Percentiles rank a stretch among this genome's conserved stretches.
phyloP scores from a whole-genome alignment of 169 alveolate genomes.

The Cryptosporidium bovis region DNA sequence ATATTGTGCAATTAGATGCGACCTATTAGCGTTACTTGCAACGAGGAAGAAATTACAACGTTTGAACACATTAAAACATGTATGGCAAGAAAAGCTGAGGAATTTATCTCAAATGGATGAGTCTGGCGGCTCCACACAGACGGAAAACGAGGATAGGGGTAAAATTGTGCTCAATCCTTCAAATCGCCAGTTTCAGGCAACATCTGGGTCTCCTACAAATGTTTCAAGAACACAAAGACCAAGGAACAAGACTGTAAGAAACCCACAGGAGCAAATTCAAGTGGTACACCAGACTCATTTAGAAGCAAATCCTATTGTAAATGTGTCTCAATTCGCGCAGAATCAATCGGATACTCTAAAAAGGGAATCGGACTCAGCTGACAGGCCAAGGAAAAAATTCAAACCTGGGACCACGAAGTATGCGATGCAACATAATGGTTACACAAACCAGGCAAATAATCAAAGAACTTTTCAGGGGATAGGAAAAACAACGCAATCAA shows the following conservation, averaged over 20 bases:
- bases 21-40: conserved; percentile 40
- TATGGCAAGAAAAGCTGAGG: conserved; percentile 69
- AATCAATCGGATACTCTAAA: not conserved
- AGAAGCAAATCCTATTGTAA: not conserved
- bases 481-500: too few relatives aligned
- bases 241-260: conserved; percentile 42
- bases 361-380: conserved; percentile 32
- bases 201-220: conserved; percentile 27
- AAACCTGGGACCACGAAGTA: conserved; percentile 25
- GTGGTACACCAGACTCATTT: not conserved
- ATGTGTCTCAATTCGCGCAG: conserved; percentile 3
- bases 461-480: not conserved
- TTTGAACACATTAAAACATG: conserved; percentile 54
- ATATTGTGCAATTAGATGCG: conserved; percentile 58
- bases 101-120: conserved; percentile 48
- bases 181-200: conserved; percentile 11
- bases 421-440: conserved; percentile 45
- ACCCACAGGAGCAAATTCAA: conserved; percentile 14
- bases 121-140: not conserved
- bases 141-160: conserved; percentile 31
- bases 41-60: conserved; percentile 61
- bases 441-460: not conserved
- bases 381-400: conserved; percentile 51
- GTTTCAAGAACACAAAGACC: conserved; percentile 18
- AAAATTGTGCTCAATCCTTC: conserved; percentile 6